These are phyloP conservation scores for Aspergillus diversus DNA, from an alignment of 495 filamentous ascomycete genomes.

Conservation along the genomic window DNA sequence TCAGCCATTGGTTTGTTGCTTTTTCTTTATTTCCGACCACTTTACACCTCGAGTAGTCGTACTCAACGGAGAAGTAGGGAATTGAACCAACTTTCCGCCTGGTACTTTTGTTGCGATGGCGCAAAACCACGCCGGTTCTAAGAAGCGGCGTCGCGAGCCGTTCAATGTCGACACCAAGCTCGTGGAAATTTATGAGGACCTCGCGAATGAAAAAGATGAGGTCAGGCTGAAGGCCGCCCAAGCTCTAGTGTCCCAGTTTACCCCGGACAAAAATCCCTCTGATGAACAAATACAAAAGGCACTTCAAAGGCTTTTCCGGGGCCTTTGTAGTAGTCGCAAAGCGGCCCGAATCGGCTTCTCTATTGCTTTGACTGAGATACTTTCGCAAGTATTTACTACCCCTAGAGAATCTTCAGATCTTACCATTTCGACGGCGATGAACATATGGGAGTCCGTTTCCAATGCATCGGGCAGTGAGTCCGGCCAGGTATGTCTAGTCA, in stretches of 20 bases:
- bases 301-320: conserved; percentile 73
- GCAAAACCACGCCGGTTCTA: conserved; percentile 31
- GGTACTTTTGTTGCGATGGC: conserved; percentile 26
- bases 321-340: conserved; percentile 87
- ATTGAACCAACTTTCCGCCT: not conserved
- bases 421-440: conserved; percentile 55
- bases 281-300: conserved; percentile 48
- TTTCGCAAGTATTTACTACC: conserved; percentile 57
- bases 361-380: conserved; percentile 81
- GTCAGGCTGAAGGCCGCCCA: conserved; percentile 54
- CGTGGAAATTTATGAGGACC: conserved; percentile 60
- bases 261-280: conserved; percentile 42
- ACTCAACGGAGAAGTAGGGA: not conserved
- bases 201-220: conserved; percentile 56
- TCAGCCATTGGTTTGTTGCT: no score
- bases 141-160: conserved; percentile 51
- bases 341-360: conserved; percentile 91
- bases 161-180: conserved; percentile 52
- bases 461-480: conserved; percentile 63
- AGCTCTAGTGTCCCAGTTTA: conserved; percentile 50
- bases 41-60: no score
- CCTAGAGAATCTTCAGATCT: conserved; percentile 39
- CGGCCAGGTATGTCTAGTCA: conserved; percentile 55
- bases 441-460: conserved; percentile 71
- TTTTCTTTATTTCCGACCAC: no score